Conservation (phyloP, 164 flowering plant species). For the Protea cynaroides region DNA sequence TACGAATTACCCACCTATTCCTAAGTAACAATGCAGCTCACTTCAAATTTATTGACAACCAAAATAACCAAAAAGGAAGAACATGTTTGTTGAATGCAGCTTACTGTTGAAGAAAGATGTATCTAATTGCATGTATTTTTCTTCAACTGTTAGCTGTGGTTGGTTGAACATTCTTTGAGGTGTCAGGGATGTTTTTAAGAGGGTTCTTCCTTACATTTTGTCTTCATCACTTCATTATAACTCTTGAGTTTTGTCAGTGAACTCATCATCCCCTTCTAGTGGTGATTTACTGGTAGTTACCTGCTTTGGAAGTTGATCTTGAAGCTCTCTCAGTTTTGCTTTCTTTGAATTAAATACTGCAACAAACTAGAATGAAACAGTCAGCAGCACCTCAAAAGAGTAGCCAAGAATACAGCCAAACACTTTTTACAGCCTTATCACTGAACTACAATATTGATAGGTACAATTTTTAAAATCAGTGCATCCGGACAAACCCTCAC, state of each 20-base stretch:
- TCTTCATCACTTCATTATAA: conserved; percentile 40
- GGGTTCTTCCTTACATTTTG: conserved; percentile 29
- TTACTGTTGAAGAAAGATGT: not conserved
- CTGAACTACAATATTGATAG: too few species aligned
- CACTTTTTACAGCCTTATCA: too few species aligned
- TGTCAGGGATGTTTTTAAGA: conserved; percentile 19
- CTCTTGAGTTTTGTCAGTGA: conserved; percentile 60
- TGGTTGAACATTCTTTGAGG: conserved; percentile 33
- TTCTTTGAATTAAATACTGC: conserved; percentile 74
- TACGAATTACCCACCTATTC: too few species aligned
- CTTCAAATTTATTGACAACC: too few species aligned
- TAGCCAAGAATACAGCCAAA: too few species aligned
- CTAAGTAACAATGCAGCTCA: too few species aligned
- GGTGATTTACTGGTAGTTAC: conserved; percentile 22
- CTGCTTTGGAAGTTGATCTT: conserved; percentile 43
- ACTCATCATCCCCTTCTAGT: conserved; percentile 48
- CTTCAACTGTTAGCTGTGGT: conserved; percentile 34
- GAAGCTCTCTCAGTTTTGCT: conserved; percentile 72
- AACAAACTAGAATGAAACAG: conserved; percentile 74
- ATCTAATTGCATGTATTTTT: conserved; percentile 22
- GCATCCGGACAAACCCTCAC: too few species aligned
- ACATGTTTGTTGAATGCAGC: not conserved
- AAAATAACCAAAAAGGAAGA: not conserved
- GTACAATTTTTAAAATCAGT: too few species aligned
- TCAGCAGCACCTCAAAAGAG: too few species aligned